A percentile compares a stretch with the other conserved stretches of the same genome.
Evolutionary conservation across 495 filamentous ascomycete species (phyloP).

Genomic region (Jackrogersella multiformis): DNA sequence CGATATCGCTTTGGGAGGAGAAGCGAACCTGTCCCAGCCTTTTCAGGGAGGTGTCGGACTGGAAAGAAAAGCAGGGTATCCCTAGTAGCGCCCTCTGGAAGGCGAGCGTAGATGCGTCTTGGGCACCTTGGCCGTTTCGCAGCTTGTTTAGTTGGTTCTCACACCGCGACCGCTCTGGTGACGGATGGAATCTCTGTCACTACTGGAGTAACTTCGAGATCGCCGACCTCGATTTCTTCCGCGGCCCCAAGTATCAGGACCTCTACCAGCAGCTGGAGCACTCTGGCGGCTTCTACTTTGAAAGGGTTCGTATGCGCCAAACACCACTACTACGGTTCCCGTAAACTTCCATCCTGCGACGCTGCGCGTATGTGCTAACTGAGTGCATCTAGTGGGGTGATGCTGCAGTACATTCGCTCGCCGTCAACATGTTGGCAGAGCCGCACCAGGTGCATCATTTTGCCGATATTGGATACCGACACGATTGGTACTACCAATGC

Average conservation of each 20-base stretch:
- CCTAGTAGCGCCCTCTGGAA: slow-evolving; percentile 51
- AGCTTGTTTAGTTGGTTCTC: slow-evolving; percentile 49
- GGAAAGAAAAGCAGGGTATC: slow-evolving; percentile 49
- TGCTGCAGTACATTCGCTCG: slow-evolving; percentile 62
- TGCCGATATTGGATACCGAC: slow-evolving; percentile 62
- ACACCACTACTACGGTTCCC: background rate
- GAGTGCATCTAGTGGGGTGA: slow-evolving; percentile 60
- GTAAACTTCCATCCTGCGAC: background rate
- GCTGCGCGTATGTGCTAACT: background rate
- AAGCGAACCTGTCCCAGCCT: slow-evolving; percentile 59
- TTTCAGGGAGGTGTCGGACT: slow-evolving; percentile 57
- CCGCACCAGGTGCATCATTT: slow-evolving; percentile 63
- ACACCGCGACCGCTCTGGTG: slow-evolving; percentile 49
- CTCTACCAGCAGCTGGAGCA: slow-evolving; percentile 59
- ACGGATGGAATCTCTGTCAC: slow-evolving; percentile 63
- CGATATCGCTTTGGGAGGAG: slow-evolving; percentile 62
- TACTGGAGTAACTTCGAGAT: slow-evolving; percentile 70
- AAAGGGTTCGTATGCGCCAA: slow-evolving; percentile 50
- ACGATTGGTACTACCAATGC: slow-evolving; percentile 59
- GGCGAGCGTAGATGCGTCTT: slow-evolving; percentile 50
- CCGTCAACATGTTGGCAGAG: slow-evolving; percentile 59
- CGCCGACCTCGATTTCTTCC: slow-evolving; percentile 63
- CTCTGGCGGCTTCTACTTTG: slow-evolving; percentile 63
- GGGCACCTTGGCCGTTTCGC: slow-evolving; percentile 53
- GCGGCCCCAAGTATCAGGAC: slow-evolving; percentile 57